These are phyloP conservation scores for Suillus luteus DNA, from an alignment of 768 basidiomycete species.

Conservation along the genomic window DNA sequence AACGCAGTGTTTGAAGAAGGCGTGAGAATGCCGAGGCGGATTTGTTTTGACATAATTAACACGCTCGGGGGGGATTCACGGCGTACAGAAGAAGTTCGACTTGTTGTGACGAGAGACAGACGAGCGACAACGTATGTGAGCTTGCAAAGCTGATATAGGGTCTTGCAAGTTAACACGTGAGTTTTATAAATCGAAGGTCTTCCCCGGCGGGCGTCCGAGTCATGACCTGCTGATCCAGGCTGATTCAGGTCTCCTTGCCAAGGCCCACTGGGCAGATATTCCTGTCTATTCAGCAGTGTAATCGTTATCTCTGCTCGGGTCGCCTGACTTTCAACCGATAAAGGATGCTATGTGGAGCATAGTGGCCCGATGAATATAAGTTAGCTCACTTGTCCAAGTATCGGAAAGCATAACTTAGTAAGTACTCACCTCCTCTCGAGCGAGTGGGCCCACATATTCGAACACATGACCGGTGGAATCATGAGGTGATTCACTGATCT, in stretches of 20 bases:
- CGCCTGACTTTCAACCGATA: not conserved
- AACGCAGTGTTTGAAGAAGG: constrained; percentile 4
- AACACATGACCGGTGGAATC: not conserved
- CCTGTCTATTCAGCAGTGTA: not conserved
- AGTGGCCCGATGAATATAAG: not conserved
- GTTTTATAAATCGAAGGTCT: not conserved
- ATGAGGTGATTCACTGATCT: too few species aligned
- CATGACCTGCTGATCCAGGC: not conserved
- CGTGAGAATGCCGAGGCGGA: constrained; percentile 6
- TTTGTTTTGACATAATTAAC: constrained; percentile 1
- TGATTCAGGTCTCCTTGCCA: not conserved
- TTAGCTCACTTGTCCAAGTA: not conserved
- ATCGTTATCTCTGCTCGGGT: not conserved
- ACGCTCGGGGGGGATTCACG: not conserved
- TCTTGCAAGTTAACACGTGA: not conserved
- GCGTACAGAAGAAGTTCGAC: not conserved
- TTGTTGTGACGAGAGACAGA: not conserved
- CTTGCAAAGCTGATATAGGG: not conserved
- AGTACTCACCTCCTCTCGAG: not conserved
- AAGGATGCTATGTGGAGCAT: not conserved
- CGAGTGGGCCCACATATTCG: not conserved
- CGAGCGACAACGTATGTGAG: not conserved
- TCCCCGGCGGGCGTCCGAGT: not conserved
- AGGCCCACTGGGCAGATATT: not conserved
- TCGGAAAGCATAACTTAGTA: not conserved